Conservation (phyloP, 768 basidiomycete genomes). For the Suillus lakei region DNA sequence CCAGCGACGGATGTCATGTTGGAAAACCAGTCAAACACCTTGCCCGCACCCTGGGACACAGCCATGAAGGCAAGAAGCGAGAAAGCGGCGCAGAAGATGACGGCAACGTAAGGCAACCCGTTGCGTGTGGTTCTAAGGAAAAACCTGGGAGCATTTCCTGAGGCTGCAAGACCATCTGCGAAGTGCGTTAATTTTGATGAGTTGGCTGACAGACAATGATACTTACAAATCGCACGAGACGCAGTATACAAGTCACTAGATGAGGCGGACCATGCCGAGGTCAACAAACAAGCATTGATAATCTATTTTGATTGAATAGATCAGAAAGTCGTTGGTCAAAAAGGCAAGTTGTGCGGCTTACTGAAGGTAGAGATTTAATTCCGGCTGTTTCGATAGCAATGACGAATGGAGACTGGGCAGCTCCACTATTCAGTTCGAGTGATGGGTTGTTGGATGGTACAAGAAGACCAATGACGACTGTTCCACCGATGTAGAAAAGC, state of each 20-base stretch:
- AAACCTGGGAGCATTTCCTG: conserved; percentile 82
- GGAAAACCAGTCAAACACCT: conserved; percentile 80
- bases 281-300: conserved; percentile 83
- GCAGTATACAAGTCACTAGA: conserved; percentile 89
- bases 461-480: conserved; percentile 80
- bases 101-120: conserved; percentile 79
- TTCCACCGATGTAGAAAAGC: conserved; percentile 74
- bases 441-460: conserved; percentile 70
- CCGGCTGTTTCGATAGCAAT: conserved; percentile 87
- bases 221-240: conserved; percentile 82
- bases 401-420: conserved; percentile 85
- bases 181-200: conserved; percentile 8
- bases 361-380: conserved; percentile 84
- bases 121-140: conserved; percentile 70
- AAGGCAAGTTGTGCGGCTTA: conserved; percentile 38
- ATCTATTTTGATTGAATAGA: conserved; percentile 43
- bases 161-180: conserved; percentile 76
- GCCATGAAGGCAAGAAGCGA: conserved; percentile 84
- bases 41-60: conserved; percentile 63
- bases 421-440: conserved; percentile 56
- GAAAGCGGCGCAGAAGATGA: conserved; percentile 73
- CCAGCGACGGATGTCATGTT: conserved; percentile 74
- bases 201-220: not conserved
- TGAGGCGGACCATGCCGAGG: conserved; percentile 92
- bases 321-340: not conserved